phyloP scores from a whole-genome alignment of 2,329 filamentous ascomycete genomes.

The Pestalotiopsis sp. region DNA sequence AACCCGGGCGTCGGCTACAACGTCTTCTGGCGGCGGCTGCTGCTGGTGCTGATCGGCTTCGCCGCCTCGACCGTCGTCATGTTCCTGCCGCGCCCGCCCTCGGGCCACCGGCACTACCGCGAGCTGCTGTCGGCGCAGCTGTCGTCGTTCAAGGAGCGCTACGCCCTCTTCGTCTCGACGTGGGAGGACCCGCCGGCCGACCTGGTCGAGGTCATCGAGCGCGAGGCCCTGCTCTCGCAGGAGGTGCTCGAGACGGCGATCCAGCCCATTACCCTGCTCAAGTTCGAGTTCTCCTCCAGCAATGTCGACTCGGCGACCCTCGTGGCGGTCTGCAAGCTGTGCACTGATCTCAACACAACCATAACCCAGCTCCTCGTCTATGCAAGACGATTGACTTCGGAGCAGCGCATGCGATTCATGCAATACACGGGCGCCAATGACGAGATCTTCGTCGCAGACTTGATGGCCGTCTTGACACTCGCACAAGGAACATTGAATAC shows the following conservation, averaged over 20 bases:
- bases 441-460: not conserved
- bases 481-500: not conserved
- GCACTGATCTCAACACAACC: not conserved
- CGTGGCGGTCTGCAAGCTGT: not conserved
- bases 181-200: not conserved
- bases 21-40: slow-evolving; percentile 3
- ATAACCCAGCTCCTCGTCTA: slow-evolving; percentile 2
- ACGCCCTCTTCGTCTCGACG: not conserved
- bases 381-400: not conserved
- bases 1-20: slow-evolving; percentile 5
- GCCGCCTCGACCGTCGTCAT: slow-evolving; percentile 2
- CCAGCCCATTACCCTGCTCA: not conserved
- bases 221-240: not conserved
- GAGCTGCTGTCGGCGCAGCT: not conserved
- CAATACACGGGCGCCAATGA: not conserved
- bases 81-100: slow-evolving; percentile 3
- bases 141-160: slow-evolving; percentile 3
- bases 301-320: not conserved
- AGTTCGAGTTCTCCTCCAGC: not conserved
- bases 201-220: not conserved
- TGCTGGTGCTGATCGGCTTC: slow-evolving; percentile 2
- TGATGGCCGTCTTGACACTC: slow-evolving; percentile 1
- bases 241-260: not conserved
- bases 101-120: not conserved
- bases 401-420: not conserved